Conservation (phyloP, 345 rosid genomes). For the Pugionium dolabratum region DNA sequence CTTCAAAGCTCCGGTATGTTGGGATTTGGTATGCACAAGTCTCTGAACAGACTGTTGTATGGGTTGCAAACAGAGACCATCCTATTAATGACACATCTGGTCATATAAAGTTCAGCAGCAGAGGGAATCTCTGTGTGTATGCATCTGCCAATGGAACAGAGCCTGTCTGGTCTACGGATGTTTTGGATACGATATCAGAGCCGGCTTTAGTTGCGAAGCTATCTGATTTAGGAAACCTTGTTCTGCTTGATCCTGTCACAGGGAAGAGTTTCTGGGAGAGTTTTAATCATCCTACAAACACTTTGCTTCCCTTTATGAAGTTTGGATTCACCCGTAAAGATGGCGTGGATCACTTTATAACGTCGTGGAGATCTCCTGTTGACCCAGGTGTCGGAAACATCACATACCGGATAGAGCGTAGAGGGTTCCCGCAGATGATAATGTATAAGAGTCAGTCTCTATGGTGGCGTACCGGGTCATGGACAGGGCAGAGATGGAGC, state of each 20-base stretch:
- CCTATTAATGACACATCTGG: constrained; percentile 54
- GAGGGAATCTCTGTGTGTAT: constrained; percentile 48
- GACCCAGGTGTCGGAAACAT: constrained; percentile 57
- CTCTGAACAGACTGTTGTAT: constrained; percentile 52
- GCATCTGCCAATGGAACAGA: constrained; percentile 33
- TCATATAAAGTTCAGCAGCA: constrained; percentile 42
- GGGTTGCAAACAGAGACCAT: constrained; percentile 77
- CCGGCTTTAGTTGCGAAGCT: constrained; percentile 48
- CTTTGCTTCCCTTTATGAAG: constrained; percentile 63
- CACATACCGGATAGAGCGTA: constrained; percentile 45
- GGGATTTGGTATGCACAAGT: constrained; percentile 75
- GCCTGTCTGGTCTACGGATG: constrained; percentile 56
- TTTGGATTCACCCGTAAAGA: constrained; percentile 50
- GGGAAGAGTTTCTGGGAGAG: constrained; percentile 59
- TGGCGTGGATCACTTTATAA: constrained; percentile 43
- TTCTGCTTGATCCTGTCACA: constrained; percentile 42
- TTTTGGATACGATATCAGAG: constrained; percentile 21
- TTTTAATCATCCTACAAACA: constrained; percentile 67
- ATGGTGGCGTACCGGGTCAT: constrained; percentile 58
- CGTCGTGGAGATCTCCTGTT: constrained; percentile 52
- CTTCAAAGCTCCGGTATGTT: constrained; percentile 56
- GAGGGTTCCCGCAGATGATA: constrained; percentile 53
- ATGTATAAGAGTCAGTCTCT: constrained; percentile 43
- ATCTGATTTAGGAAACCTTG: constrained; percentile 66
- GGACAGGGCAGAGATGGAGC: constrained; percentile 68